Evolutionary conservation across 164 flowering plant species (phyloP).

Genomic region (Sextonia rubra): DNA sequence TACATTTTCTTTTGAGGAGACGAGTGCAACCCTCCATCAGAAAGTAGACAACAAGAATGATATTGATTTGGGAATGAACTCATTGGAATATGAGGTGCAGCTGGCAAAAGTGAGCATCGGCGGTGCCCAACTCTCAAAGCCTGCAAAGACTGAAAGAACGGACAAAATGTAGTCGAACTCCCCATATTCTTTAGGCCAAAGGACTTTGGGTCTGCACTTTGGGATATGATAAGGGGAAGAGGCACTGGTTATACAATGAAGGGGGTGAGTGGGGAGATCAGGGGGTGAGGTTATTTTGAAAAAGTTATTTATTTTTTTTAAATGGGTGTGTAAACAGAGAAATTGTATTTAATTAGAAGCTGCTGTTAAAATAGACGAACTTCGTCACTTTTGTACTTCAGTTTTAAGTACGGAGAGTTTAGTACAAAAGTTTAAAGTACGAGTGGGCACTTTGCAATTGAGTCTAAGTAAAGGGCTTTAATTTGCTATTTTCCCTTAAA

Average conservation of each 20-base stretch:
- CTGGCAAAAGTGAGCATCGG: constrained; percentile 21
- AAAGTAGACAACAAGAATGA: constrained; percentile 31
- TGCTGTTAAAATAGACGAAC: too few relatives aligned
- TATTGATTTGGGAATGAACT: constrained; percentile 27
- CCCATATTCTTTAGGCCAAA: constrained; percentile 27
- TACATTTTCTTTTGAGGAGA: constrained; percentile 27
- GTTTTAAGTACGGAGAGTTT: too few relatives aligned
- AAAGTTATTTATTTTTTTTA: too few relatives aligned
- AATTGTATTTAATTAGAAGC: too few relatives aligned
- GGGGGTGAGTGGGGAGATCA: too few relatives aligned
- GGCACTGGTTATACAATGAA: constrained; percentile 27
- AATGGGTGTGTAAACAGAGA: too few relatives aligned
- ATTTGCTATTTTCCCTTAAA: too few relatives aligned
- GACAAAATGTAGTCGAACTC: constrained; percentile 14
- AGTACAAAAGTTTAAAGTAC: too few relatives aligned
- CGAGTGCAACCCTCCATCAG: constrained; percentile 22
- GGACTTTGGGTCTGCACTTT: constrained; percentile 31
- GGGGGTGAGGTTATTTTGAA: too few relatives aligned
- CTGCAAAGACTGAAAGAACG: constrained; percentile 25
- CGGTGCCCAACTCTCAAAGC: constrained; percentile 14
- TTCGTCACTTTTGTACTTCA: too few relatives aligned
- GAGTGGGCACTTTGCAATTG: too few relatives aligned
- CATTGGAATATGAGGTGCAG: constrained; percentile 25
- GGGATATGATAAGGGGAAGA: constrained; percentile 28
- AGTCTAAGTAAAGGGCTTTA: too few relatives aligned